Conservation (phyloP, 2,329 filamentous ascomycete species). For the Cercospora sp. region DNA sequence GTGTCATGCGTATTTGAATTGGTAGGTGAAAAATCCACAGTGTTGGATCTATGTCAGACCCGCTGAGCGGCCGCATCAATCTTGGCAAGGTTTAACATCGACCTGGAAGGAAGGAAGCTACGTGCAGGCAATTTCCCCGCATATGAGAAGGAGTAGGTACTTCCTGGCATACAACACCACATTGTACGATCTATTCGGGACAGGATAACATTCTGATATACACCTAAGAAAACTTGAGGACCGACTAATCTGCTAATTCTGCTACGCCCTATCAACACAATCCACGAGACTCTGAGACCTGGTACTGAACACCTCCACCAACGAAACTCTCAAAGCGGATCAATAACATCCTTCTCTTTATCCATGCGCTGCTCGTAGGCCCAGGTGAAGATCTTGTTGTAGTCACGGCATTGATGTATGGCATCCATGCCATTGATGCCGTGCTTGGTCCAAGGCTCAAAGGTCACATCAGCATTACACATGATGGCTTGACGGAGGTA, state of each 20-base stretch:
- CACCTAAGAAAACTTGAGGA: neutral
- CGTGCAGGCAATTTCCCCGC: neutral
- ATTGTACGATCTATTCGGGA: neutral
- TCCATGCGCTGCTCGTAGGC: neutral
- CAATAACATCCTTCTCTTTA: constrained; percentile 1
- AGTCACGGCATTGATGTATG: constrained; percentile 2
- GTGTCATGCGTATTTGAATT: no score
- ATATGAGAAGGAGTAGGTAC: neutral
- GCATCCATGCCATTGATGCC: neutral
- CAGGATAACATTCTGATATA: neutral
- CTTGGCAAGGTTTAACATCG: neutral
- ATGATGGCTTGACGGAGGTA: constrained; percentile 12
- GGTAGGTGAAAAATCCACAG: no score
- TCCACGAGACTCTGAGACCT: neutral
- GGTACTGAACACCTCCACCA: neutral
- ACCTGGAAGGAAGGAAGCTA: neutral
- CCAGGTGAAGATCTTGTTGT: neutral
- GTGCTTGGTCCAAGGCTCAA: neutral
- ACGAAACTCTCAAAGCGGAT: neutral
- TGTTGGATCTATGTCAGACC: no score
- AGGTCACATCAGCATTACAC: constrained; percentile 15
- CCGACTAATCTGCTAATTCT: neutral
- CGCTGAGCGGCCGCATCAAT: no score
- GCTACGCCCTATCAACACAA: no score
- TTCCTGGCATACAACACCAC: neutral